A percentile compares a stretch with the other conserved stretches of the same genome.
phyloP scores from a whole-genome alignment of 495 filamentous ascomycete genomes.

The Penicillium bovifimosum region DNA sequence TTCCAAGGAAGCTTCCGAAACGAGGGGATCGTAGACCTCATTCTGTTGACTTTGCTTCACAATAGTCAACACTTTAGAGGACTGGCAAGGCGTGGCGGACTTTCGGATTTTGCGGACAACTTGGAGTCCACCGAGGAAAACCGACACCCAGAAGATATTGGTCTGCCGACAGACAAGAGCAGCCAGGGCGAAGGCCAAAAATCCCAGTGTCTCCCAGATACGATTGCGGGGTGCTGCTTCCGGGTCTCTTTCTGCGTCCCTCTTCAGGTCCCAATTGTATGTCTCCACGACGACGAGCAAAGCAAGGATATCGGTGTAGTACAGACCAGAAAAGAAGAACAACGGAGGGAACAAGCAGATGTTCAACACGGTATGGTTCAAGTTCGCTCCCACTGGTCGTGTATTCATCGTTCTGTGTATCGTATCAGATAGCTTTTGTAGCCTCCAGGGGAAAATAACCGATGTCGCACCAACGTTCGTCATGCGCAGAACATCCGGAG shows the following conservation, averaged over 20 bases:
- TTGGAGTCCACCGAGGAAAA: constrained; percentile 77
- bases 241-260: constrained; percentile 7
- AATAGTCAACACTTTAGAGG: constrained; percentile 23
- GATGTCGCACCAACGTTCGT: constrained; percentile 37
- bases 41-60: constrained; percentile 38
- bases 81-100: constrained; percentile 21
- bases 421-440: constrained; percentile 36
- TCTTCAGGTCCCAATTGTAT: constrained; percentile 56
- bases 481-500: constrained; percentile 33
- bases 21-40: constrained; percentile 60
- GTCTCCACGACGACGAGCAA: constrained; percentile 57
- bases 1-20: constrained; percentile 49
- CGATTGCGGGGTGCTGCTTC: not conserved
- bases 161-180: constrained; percentile 82
- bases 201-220: constrained; percentile 27
- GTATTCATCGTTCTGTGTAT: constrained; percentile 36
- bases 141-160: constrained; percentile 91
- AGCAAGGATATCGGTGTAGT: constrained; percentile 82
- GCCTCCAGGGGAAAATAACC: constrained; percentile 38
- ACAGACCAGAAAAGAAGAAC: constrained; percentile 92
- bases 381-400: constrained; percentile 33
- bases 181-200: constrained; percentile 50
- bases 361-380: constrained; percentile 66
- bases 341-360: constrained; percentile 81
- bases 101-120: constrained; percentile 43